A percentile compares a stretch with the other conserved stretches of the same genome.
Conservation (phyloP, 495 filamentous ascomycete species). For the Astrothelium subdiscretum region DNA sequence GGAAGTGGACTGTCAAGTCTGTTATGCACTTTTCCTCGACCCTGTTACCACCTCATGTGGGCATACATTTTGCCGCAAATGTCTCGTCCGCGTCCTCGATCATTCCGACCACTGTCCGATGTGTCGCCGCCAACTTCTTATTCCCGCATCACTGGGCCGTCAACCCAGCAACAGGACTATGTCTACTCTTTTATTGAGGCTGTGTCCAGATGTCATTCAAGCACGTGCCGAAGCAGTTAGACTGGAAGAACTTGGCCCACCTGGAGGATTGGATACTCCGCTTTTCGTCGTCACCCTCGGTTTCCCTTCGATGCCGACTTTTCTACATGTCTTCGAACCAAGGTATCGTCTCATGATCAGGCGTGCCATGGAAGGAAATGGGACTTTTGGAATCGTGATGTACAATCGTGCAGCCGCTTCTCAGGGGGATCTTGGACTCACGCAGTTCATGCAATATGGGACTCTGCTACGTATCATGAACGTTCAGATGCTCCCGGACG, state of each 20-base stretch:
- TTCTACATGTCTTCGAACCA: constrained; percentile 84
- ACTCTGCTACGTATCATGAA: constrained; percentile 65
- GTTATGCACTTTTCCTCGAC: constrained; percentile 65
- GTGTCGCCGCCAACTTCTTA: constrained; percentile 56
- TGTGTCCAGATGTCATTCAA: constrained; percentile 57
- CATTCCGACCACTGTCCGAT: constrained; percentile 68
- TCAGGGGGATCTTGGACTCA: constrained; percentile 47
- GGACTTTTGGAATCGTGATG: constrained; percentile 76
- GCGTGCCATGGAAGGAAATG: constrained; percentile 57
- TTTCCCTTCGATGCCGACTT: constrained; percentile 73
- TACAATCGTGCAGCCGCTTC: constrained; percentile 44
- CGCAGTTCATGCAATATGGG: constrained; percentile 60
- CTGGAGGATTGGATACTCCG: constrained; percentile 49
- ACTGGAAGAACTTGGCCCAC: constrained; percentile 38
- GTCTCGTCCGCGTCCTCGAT: constrained; percentile 60
- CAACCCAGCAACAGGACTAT: constrained; percentile 54
- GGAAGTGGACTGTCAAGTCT: constrained; percentile 81
- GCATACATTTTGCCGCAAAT: constrained; percentile 78
- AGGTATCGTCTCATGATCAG: constrained; percentile 81
- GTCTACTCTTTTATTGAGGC: constrained; percentile 41
- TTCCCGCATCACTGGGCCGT: constrained; percentile 42
- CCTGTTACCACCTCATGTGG: constrained; percentile 77
- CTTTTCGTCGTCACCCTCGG: constrained; percentile 74
- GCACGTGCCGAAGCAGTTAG: constrained; percentile 41
- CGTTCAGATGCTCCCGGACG: constrained; percentile 62